These are phyloP conservation scores for Cladosporium velox DNA, from an alignment of 2,329 filamentous ascomycete species.

Conservation along the genomic window DNA sequence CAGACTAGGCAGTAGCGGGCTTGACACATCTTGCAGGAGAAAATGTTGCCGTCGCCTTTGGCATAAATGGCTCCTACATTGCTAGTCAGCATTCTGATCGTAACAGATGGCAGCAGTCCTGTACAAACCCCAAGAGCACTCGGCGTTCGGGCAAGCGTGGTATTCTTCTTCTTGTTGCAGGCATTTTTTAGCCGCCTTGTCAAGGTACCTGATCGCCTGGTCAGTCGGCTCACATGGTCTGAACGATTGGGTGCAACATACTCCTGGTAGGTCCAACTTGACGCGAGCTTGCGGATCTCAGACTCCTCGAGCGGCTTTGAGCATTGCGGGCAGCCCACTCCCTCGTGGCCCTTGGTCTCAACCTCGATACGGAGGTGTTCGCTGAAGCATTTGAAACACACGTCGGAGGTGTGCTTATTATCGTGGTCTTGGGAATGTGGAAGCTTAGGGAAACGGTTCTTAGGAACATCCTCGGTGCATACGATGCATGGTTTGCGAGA, in stretches of 20 bases:
- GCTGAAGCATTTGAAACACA: constrained; percentile 28
- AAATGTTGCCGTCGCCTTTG: constrained; percentile 28
- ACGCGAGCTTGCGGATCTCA: constrained; percentile 24
- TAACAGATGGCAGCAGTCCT: neutral
- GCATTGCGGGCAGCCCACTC: constrained; percentile 28
- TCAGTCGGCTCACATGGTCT: neutral
- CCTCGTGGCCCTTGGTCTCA: constrained; percentile 1
- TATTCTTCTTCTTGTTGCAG: constrained; percentile 8
- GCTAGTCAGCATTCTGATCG: neutral
- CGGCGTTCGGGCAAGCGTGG: constrained; percentile 16
- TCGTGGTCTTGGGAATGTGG: constrained; percentile 11
- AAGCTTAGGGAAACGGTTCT: constrained; percentile 19
- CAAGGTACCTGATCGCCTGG: constrained; percentile 16
- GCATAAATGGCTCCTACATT: constrained; percentile 24
- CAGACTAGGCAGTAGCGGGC: constrained; percentile 29
- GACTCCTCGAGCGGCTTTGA: constrained; percentile 15
- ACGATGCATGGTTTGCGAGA: constrained; percentile 23
- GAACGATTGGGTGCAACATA: neutral
- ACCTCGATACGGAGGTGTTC: constrained; percentile 23
- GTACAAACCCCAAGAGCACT: constrained; percentile 5
- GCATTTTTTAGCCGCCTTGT: constrained; percentile 20
- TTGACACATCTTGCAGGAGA: constrained; percentile 29
- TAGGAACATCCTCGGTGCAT: constrained; percentile 22
- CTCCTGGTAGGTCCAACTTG: constrained; percentile 18
- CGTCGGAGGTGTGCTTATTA: neutral